Conservation (phyloP, 192 early-diverging fungal genomes). For the Backusella morwellensis region DNA sequence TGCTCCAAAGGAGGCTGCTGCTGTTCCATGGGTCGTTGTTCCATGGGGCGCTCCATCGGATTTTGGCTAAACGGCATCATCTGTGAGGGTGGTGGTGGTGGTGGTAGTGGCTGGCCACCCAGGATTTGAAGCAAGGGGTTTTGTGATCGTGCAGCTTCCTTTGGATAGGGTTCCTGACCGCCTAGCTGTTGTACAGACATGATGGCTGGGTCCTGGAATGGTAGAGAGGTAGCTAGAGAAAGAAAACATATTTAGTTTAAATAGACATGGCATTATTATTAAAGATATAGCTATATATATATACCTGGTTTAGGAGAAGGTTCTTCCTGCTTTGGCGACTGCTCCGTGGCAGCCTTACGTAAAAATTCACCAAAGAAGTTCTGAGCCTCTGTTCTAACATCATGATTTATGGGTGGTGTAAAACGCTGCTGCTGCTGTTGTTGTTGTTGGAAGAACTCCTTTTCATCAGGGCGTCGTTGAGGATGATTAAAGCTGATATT, state of each 20-base stretch:
- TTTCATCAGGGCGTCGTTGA: conserved; percentile 11
- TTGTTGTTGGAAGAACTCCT: conserved; percentile 8
- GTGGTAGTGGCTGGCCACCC: not conserved
- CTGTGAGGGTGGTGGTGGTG: not conserved
- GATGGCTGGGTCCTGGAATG: conserved; percentile 61
- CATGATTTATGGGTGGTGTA: not conserved
- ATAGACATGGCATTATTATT: not conserved
- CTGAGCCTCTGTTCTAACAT: conserved; percentile 44
- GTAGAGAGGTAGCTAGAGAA: conserved; percentile 17
- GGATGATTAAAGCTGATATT: conserved; percentile 53
- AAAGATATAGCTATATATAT: not conserved
- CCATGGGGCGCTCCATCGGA: not conserved
- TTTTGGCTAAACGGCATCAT: conserved; percentile 5
- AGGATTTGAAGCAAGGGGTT: conserved; percentile 14
- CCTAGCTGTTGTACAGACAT: conserved; percentile 46
- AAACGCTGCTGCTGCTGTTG: conserved; percentile 8
- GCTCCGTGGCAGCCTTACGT: conserved; percentile 48
- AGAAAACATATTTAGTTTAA: not conserved
- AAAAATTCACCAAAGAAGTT: conserved; percentile 61
- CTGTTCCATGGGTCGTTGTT: conserved; percentile 11
- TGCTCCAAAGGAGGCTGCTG: not conserved
- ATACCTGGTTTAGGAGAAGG: conserved; percentile 8
- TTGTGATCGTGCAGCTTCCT: conserved; percentile 2
- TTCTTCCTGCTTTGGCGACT: conserved; percentile 6
- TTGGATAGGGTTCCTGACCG: not conserved